phyloP scores from a whole-genome alignment of 495 filamentous ascomycete species.

The Aspergillus biplanus region DNA sequence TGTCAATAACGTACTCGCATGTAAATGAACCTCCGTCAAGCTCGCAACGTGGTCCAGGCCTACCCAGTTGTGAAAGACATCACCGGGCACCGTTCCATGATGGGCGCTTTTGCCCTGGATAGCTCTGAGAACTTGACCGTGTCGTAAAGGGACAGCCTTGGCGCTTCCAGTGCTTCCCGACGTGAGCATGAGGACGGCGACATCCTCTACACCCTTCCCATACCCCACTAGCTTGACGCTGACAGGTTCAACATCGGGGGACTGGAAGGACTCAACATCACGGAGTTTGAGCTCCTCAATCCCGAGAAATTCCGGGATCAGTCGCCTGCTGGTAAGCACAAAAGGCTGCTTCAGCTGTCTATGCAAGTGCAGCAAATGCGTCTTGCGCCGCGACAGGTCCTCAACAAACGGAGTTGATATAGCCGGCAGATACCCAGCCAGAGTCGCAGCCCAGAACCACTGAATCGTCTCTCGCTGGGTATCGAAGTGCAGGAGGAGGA shows the following conservation, averaged over 20 bases:
- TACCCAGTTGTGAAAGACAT: conserved; percentile 55
- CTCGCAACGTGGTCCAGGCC: conserved; percentile 58
- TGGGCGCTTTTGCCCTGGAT: conserved; percentile 44
- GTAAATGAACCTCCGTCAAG: conserved; percentile 54
- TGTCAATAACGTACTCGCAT: conserved; percentile 24
- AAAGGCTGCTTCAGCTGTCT: conserved; percentile 22
- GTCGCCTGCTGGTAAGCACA: conserved; percentile 16
- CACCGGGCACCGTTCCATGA: conserved; percentile 1
- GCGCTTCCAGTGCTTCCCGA: conserved; percentile 59
- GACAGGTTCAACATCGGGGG: not conserved
- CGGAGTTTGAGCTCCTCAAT: not conserved
- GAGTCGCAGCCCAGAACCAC: conserved; percentile 49
- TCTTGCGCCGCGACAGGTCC: conserved; percentile 28
- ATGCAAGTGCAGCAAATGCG: conserved; percentile 24
- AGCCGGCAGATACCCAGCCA: conserved; percentile 42
- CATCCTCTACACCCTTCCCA: too few relatives aligned
- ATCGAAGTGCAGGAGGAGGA: conserved; percentile 2
- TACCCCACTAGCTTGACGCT: not conserved
- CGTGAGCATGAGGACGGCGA: conserved; percentile 39
- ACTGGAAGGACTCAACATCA: not conserved
- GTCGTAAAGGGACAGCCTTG: conserved; percentile 55
- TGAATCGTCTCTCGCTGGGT: not conserved
- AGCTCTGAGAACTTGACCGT: conserved; percentile 51
- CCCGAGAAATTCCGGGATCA: not conserved
- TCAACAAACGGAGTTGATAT: conserved; percentile 43